Evolutionary conservation across 2,329 filamentous ascomycete species (phyloP).

Genomic region (Paraconiothyrium brasiliense): DNA sequence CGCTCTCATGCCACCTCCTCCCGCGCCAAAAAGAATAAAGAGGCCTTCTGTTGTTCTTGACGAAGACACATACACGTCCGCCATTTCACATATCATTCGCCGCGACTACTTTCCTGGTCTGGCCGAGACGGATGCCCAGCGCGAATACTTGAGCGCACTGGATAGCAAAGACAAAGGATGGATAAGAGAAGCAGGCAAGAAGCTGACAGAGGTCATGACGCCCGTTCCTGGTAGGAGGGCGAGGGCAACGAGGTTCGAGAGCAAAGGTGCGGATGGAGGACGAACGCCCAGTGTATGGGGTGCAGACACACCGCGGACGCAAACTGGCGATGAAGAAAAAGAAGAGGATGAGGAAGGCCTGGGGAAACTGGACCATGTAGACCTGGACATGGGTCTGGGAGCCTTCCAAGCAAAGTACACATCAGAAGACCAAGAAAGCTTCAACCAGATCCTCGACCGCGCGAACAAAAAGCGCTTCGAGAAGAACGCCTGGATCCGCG

Average conservation of each 20-base stretch:
- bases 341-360: constrained; percentile 34
- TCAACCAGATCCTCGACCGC: constrained; percentile 89
- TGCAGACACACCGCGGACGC: constrained; percentile 72
- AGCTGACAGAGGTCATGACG: constrained; percentile 77
- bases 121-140: constrained; percentile 83
- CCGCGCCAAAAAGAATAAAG: constrained; percentile 87
- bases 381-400: constrained; percentile 81
- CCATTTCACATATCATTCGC: constrained; percentile 91
- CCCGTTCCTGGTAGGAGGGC: constrained; percentile 66
- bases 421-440: constrained; percentile 97
- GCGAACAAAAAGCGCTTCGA: constrained; percentile 86
- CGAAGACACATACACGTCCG: constrained; percentile 91
- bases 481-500: constrained; percentile 90
- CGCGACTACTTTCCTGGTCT: constrained; percentile 97
- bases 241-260: constrained; percentile 33
- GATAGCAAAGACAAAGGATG: constrained; percentile 85
- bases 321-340: constrained; percentile 33
- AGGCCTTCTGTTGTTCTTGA: constrained; percentile 87
- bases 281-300: constrained; percentile 72
- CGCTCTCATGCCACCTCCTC: constrained; percentile 88
- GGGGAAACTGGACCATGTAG: constrained; percentile 63
- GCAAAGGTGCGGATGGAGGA: constrained; percentile 37
- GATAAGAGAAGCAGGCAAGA: constrained; percentile 81
- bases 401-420: constrained; percentile 94
- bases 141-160: constrained; percentile 90